Evolutionary conservation across 225 moss, liverwort and hornwort genomes (phyloP).

Genomic region (Bryum argenteum): DNA sequence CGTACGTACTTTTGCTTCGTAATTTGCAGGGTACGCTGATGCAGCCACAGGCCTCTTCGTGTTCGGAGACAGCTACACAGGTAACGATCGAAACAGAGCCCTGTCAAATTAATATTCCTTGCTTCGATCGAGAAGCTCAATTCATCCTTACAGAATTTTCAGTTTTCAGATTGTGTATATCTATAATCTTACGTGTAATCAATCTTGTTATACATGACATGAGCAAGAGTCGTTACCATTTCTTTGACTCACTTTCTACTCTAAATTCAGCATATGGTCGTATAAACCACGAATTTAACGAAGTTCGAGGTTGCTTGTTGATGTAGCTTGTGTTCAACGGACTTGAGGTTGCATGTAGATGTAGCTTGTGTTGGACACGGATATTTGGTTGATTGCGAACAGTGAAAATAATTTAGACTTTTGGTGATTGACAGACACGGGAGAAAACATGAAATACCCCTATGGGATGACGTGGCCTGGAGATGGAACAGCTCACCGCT

Average conservation of each 20-base stretch:
- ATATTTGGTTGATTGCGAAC: background rate
- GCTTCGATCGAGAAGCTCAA: no score
- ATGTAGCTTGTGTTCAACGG: background rate
- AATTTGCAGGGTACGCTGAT: conserved; percentile 34
- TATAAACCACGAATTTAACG: background rate
- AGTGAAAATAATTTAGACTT: background rate
- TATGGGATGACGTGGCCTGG: conserved; percentile 66
- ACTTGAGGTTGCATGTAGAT: no score
- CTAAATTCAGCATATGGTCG: background rate
- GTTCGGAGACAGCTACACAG: conserved; percentile 60
- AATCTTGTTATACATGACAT: no score
- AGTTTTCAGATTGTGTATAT: no score
- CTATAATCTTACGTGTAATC: no score
- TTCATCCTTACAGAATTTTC: no score
- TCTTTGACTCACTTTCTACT: no score
- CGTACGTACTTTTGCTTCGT: no score
- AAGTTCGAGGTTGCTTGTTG: background rate
- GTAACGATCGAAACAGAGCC: conserved; percentile 14
- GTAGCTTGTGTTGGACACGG: no score
- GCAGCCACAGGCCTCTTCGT: conserved; percentile 47
- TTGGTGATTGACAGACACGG: conserved; percentile 42
- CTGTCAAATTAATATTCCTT: no score
- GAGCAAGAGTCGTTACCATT: no score
- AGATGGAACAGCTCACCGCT: conserved; percentile 50
- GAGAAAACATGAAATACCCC: conserved; percentile 51